Evolutionary conservation across 306 rosid genomes (phyloP).

Genomic region (Prunus mira): DNA sequence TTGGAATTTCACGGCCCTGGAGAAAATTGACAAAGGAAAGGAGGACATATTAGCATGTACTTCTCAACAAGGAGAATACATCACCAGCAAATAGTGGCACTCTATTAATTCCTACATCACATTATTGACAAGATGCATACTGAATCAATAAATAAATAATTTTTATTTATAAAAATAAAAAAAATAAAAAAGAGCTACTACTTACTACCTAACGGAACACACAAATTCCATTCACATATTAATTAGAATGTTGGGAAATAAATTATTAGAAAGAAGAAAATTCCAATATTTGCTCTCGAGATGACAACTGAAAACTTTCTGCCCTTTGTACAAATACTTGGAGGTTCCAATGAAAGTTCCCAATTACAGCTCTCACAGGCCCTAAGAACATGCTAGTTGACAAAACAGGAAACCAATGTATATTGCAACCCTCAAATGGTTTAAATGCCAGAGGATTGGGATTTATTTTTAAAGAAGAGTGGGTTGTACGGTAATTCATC

Average conservation of each 20-base stretch:
- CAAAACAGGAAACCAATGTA: neutral
- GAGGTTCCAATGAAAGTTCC: too few species aligned
- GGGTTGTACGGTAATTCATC: neutral
- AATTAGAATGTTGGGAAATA: neutral
- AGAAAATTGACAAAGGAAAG: constrained; percentile 5
- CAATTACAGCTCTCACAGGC: neutral
- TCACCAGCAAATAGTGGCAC: neutral
- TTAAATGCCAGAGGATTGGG: neutral
- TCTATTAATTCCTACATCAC: neutral
- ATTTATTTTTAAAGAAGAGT: neutral
- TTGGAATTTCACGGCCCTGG: constrained; percentile 96
- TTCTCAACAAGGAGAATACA: constrained; percentile 7
- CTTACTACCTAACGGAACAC: neutral
- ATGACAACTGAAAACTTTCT: neutral
- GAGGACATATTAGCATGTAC: neutral
- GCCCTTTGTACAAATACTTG: neutral
- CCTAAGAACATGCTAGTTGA: neutral
- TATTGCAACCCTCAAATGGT: neutral
- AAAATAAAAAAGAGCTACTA: neutral
- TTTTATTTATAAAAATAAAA: too few species aligned
- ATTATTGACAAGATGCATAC: neutral
- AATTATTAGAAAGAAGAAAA: neutral
- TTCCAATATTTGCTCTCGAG: neutral
- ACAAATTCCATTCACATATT: neutral
- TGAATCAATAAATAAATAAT: neutral